phyloP scores from a whole-genome alignment of 306 rosid species.

The Gillenia trifoliata region DNA sequence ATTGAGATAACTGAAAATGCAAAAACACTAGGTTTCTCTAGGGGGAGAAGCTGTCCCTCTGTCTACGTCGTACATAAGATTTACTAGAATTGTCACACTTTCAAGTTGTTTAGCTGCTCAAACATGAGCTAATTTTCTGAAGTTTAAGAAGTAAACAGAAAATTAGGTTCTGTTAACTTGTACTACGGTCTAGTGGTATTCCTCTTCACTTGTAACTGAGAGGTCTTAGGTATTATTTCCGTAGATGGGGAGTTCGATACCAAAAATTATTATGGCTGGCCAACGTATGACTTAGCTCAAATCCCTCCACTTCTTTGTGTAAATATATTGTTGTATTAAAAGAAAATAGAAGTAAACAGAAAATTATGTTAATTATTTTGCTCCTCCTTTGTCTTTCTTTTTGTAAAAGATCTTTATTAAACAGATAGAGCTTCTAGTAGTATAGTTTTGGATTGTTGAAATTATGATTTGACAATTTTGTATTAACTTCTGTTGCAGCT shows the following conservation, averaged over 20 bases:
- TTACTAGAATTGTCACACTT: neutral
- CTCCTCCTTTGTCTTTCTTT: neutral
- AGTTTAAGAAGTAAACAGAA: neutral
- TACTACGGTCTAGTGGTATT: no score
- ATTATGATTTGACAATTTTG: neutral
- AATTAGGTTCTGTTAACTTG: neutral
- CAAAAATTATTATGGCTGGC: no score
- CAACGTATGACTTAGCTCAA: no score
- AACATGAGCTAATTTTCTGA: neutral
- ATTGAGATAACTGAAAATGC: neutral
- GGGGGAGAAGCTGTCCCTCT: neutral
- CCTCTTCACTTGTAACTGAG: no score
- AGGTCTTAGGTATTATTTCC: no score
- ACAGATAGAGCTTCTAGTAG: neutral
- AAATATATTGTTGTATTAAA: no score
- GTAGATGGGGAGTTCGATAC: no score
- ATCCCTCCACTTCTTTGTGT: no score
- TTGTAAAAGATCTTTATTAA: neutral
- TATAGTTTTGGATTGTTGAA: neutral
- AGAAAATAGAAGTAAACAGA: no score
- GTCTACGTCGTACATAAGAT: neutral
- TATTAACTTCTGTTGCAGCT: constrained; percentile 43
- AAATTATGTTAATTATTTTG: neutral
- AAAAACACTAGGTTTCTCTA: neutral
- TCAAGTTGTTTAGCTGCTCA: neutral